These are phyloP conservation scores for Fusarium continuum DNA, from an alignment of 2,329 filamentous ascomycete species.

Conservation along the genomic window DNA sequence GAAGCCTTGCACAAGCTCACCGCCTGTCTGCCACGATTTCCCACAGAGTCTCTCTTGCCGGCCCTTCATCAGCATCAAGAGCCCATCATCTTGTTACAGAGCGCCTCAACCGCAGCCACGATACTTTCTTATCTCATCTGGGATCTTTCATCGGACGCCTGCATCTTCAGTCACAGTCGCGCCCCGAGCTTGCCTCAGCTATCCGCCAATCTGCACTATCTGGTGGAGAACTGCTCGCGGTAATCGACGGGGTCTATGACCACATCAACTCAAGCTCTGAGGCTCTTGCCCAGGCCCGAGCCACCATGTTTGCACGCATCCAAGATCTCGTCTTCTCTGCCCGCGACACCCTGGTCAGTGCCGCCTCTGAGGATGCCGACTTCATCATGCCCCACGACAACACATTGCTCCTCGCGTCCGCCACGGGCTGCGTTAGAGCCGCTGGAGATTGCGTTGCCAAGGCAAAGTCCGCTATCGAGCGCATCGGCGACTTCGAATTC, in stretches of 20 bases:
- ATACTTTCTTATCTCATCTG: conserved; percentile 88
- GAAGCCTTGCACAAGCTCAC: conserved; percentile 51
- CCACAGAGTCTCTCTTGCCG: conserved; percentile 81
- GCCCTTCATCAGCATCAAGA: conserved; percentile 68
- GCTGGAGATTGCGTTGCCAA: conserved; percentile 92
- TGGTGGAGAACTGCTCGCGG: conserved; percentile 78
- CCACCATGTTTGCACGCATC: conserved; percentile 81
- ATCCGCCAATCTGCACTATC: conserved; percentile 86
- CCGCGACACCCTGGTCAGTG: conserved; percentile 77
- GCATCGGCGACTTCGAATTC: conserved; percentile 90
- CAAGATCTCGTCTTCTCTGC: conserved; percentile 83
- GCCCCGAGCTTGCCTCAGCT: conserved; percentile 81
- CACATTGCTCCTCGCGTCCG: conserved; percentile 76
- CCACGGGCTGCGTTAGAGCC: conserved; percentile 87
- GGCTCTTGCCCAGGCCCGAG: conserved; percentile 73
- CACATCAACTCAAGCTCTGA: conserved; percentile 76
- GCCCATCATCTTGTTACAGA: conserved; percentile 84
- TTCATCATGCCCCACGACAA: conserved; percentile 84
- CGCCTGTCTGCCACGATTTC: conserved; percentile 66
- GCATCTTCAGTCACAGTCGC: conserved; percentile 91
- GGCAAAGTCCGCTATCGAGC: conserved; percentile 84
- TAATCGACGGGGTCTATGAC: conserved; percentile 83
- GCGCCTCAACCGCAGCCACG: conserved; percentile 80
- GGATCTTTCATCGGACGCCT: conserved; percentile 91
- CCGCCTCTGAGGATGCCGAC: conserved; percentile 76